Percentiles rank a stretch among this genome's conserved stretches.
Conservation (phyloP, 129 eudicot species). For the Arctium minus region DNA sequence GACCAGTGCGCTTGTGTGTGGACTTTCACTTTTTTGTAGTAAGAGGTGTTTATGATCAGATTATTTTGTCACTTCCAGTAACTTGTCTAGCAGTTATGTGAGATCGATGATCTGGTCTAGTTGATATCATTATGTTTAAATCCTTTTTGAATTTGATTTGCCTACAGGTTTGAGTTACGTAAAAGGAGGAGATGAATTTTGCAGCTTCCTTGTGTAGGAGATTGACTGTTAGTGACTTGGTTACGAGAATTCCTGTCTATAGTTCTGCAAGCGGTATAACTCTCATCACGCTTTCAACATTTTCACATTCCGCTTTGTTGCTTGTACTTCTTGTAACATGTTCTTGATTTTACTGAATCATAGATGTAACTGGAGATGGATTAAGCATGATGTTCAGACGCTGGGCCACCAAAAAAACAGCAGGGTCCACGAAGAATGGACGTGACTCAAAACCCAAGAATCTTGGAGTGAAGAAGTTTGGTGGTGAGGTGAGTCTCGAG, state of each 20-base stretch:
- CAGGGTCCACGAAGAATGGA: constrained; percentile 93
- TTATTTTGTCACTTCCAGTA: no score
- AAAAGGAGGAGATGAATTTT: constrained; percentile 48
- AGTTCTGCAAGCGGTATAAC: constrained; percentile 64
- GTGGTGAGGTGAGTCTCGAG: constrained; percentile 72
- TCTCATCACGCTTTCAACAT: neutral
- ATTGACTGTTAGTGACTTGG: constrained; percentile 56
- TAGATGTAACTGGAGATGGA: constrained; percentile 82
- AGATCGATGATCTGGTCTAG: neutral
- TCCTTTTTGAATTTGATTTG: constrained; percentile 6
- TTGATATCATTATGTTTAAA: neutral
- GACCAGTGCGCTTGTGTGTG: no score
- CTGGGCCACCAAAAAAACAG: constrained; percentile 95
- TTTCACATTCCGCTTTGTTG: neutral
- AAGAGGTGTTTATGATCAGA: no score
- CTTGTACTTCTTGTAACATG: constrained; percentile 8
- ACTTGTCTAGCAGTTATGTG: no score
- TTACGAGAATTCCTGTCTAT: constrained; percentile 53
- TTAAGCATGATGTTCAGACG: constrained; percentile 73
- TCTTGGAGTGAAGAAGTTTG: constrained; percentile 95
- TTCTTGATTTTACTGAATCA: neutral
- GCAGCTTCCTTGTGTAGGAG: constrained; percentile 66
- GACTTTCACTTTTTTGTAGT: no score
- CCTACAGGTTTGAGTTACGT: constrained; percentile 23
- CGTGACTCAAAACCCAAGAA: constrained; percentile 85